Base-by-base conservation (phyloP, 441 rosid genomes). In the Corymbia calophylla region DNA sequence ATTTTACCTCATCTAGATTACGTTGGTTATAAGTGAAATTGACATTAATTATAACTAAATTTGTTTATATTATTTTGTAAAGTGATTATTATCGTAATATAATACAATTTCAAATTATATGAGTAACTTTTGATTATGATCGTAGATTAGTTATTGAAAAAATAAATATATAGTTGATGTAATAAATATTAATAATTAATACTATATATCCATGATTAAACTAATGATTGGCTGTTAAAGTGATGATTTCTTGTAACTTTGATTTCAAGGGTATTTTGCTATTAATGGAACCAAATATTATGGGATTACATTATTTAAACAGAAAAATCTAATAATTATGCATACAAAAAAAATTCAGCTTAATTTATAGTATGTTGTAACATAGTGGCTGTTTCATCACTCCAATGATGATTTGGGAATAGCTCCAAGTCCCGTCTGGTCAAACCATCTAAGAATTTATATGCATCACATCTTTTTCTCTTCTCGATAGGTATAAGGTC, bases 61-160 rank as follows among this genome's bases (percentile, higher is more conserved):
- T n/a, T 64, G 35, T 64, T 64, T n/a, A 16, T 66, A 31, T 66
- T 0, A 31, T 66, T 66, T 31, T 66, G 77, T 31, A 31, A 66
- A 31, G 77, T 31, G 77, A 66, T 66, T 39, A 19, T 66, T 31
- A 16, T 0, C 31, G 2, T 62, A 62, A 62, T 62, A 29, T n/a
- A 39, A n/a, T 0, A 29, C 18, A 62, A n/a, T 62, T 29, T 62
- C 32, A 62, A n/a, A n/a, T 29, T 62, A 29, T 62, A 29, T 6
- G 0, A 62, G 1, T 14, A n/a, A 29, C 32, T 29, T 62, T 62
- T 62, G 2, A 58, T n/a, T 8, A 14, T n/a, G 0, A 62, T 62
- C 9, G 0, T 62, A 62, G 5, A n/a, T 62, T 29, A 1, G 10
- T 62, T 62, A 39, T 39, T 5, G 3, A 1, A 62, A 62, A 27